phyloP scores from a whole-genome alignment of 2,329 filamentous ascomycete genomes.

The Hypoxylon sp. region DNA sequence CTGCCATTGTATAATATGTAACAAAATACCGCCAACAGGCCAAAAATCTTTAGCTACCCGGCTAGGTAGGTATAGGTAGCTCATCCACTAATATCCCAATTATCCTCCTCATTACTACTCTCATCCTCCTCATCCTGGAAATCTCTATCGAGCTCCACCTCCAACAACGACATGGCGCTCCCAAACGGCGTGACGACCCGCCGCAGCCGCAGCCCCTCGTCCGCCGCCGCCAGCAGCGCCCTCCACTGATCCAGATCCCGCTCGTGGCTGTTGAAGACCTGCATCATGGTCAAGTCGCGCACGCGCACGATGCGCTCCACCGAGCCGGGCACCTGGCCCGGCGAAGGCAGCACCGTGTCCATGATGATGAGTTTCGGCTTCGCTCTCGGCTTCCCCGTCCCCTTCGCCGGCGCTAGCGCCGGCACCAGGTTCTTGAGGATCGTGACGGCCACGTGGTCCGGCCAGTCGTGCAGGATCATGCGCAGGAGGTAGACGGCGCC shows the following conservation, averaged over 20 bases:
- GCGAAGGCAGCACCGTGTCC: slow-evolving; percentile 51
- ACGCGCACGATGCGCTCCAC: slow-evolving; percentile 48
- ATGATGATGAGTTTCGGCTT: slow-evolving; percentile 40
- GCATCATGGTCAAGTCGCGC: slow-evolving; percentile 54
- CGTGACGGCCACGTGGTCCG: background rate
- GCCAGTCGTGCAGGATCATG: slow-evolving; percentile 29
- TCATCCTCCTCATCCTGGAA: too few relatives aligned
- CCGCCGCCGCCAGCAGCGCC: slow-evolving; percentile 45
- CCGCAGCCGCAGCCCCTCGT: slow-evolving; percentile 11
- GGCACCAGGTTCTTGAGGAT: slow-evolving; percentile 16
- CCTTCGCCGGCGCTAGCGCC: slow-evolving; percentile 26
- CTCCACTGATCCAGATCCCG: slow-evolving; percentile 53
- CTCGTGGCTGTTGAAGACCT: slow-evolving; percentile 54
- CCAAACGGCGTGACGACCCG: slow-evolving; percentile 2
- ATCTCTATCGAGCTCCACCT: slow-evolving; percentile 3
- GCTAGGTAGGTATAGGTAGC: too few relatives aligned
- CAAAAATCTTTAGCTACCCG: too few relatives aligned
- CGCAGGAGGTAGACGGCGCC: slow-evolving; percentile 9
- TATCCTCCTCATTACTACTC: too few relatives aligned
- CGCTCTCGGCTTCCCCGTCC: background rate
- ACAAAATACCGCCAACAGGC: too few relatives aligned
- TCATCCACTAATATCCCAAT: too few relatives aligned
- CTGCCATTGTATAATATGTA: too few relatives aligned
- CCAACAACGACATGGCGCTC: slow-evolving; percentile 12
- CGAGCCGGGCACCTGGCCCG: slow-evolving; percentile 43